These are phyloP conservation scores for Helotiales sp. DNA, from an alignment of 2,329 filamentous ascomycete species.

Conservation along the genomic window DNA sequence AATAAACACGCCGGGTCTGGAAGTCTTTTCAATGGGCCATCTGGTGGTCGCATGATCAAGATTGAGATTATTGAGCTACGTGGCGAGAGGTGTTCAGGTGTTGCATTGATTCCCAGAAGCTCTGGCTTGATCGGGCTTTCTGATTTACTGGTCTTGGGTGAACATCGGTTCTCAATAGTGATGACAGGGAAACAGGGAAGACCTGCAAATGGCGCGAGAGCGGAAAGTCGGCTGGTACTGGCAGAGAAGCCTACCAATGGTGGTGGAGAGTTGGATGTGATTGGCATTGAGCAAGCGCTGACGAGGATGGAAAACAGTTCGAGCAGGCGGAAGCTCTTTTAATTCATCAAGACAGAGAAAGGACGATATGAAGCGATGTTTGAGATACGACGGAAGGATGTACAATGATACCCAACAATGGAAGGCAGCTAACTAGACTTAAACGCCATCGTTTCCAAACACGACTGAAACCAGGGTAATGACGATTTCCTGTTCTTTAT, in stretches of 20 bases:
- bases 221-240: conserved; percentile 21
- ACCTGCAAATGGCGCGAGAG: conserved; percentile 6
- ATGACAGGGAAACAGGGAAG: conserved; percentile 17
- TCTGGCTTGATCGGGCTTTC: conserved; percentile 14
- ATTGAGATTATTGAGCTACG: conserved; percentile 34
- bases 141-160: conserved; percentile 34
- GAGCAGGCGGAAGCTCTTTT: conserved; percentile 23
- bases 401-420: conserved; percentile 21
- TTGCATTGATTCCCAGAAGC: conserved; percentile 30
- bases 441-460: neutral
- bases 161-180: conserved; percentile 34
- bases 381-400: conserved; percentile 8
- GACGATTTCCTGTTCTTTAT: neutral
- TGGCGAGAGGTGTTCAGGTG: conserved; percentile 34
- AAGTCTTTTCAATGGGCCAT: conserved; percentile 28
- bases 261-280: conserved; percentile 52
- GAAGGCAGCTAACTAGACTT: neutral
- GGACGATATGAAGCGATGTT: conserved; percentile 8
- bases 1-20: conserved; percentile 25
- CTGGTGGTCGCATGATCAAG: conserved; percentile 28
- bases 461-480: neutral
- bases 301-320: conserved; percentile 49
- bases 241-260: conserved; percentile 24
- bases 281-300: conserved; percentile 63
- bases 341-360: too few species aligned